These are phyloP conservation scores for Alternaria infectoria DNA, from an alignment of 2,329 filamentous ascomycete genomes.

Conservation along the genomic window DNA sequence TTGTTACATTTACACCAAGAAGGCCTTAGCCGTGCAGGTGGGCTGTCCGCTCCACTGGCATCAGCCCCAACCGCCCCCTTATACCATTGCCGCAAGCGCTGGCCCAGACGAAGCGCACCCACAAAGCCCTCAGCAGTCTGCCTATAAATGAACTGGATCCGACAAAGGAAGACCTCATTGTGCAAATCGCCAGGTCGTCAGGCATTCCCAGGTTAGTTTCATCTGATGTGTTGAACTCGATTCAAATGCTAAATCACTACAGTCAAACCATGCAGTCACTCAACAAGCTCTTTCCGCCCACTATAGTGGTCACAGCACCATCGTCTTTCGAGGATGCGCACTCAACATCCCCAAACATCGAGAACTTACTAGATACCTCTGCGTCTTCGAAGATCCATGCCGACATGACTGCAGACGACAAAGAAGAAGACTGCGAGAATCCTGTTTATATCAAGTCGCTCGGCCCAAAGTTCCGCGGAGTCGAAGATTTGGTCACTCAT, in stretches of 20 bases:
- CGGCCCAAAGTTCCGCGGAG: not conserved
- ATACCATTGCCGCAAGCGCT: not conserved
- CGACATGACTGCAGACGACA: not conserved
- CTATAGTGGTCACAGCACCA: not conserved
- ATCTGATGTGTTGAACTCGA: not conserved
- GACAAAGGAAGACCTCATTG: not conserved
- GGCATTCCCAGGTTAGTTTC: not conserved
- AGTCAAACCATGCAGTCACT: not conserved
- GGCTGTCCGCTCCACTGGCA: not conserved
- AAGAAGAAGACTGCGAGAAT: not conserved
- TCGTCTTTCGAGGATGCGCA: not conserved
- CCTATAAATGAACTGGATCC: accelerated
- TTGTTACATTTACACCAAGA: accelerated
- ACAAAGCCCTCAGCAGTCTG: accelerated
- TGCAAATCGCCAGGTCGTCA: not conserved
- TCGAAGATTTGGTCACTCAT: not conserved
- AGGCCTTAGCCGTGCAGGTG: not conserved
- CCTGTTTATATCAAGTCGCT: not conserved
- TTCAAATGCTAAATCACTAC: not conserved
- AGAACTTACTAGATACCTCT: accelerated
- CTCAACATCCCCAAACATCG: not conserved
- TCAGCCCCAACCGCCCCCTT: not conserved
- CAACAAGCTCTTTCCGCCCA: not conserved
- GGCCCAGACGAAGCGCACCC: not conserved
- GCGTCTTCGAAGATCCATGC: not conserved